These are phyloP conservation scores for Fusarium sp. DNA, from an alignment of 2,329 filamentous ascomycete genomes.

Conservation along the genomic window DNA sequence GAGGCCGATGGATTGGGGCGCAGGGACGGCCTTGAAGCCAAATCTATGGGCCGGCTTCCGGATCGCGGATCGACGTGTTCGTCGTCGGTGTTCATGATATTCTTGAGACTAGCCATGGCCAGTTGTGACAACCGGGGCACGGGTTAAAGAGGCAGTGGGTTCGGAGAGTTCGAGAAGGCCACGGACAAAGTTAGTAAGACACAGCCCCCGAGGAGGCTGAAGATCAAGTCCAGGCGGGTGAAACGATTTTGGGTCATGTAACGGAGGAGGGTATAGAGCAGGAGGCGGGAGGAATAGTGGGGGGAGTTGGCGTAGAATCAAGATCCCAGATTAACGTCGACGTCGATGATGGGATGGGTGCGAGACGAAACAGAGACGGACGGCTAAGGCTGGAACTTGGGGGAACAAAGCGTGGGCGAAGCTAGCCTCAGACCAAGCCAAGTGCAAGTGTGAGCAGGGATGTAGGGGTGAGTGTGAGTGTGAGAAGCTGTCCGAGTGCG, in stretches of 20 bases:
- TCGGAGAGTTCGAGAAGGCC: conserved; percentile 45
- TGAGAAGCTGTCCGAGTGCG: conserved; percentile 32
- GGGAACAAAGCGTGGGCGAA: conserved; percentile 36
- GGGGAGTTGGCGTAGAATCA: conserved; percentile 43
- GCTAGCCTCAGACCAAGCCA: conserved; percentile 35
- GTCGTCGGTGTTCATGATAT: conserved; percentile 69
- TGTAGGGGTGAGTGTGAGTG: conserved; percentile 29
- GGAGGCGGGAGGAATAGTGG: conserved; percentile 38
- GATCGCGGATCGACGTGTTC: conserved; percentile 56
- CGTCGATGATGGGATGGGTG: conserved; percentile 2
- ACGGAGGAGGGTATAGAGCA: conserved; percentile 45
- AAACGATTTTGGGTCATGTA: conserved; percentile 48
- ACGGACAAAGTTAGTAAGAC: conserved; percentile 59
- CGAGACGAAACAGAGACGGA: conserved; percentile 40
- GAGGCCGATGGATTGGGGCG: conserved; percentile 50
- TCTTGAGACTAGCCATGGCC: conserved; percentile 66
- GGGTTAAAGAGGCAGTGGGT: conserved; percentile 47
- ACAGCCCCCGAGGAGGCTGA: conserved; percentile 59
- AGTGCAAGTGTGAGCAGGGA: conserved; percentile 28
- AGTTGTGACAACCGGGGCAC: conserved; percentile 55
- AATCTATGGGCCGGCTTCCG: conserved; percentile 60
- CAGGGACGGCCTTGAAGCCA: conserved; percentile 50
- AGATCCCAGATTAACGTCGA: conserved; percentile 32
- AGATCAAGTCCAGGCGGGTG: conserved; percentile 41
- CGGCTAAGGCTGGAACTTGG: conserved; percentile 28